Percentiles rank a stretch among this genome's conserved stretches.
Evolutionary conservation across 352 stramenopile genomes (phyloP).

Genomic region (Aphanomyces stellatus): DNA sequence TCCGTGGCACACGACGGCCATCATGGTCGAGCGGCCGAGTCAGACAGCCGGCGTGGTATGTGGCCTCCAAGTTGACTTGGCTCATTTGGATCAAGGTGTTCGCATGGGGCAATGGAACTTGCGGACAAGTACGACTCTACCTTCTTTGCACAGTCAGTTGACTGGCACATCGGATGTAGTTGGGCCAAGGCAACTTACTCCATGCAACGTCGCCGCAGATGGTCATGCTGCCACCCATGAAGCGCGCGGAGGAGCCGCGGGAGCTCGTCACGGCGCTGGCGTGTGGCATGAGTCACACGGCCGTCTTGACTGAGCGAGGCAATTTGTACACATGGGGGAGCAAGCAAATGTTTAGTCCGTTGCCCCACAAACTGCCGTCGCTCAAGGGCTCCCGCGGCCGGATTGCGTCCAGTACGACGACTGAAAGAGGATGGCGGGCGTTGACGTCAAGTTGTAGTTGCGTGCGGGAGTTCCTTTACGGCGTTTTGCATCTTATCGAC

Average conservation of each 20-base stretch:
- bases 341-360: conserved; percentile 34
- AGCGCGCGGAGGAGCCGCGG: conserved; percentile 27
- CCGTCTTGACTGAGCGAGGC: conserved; percentile 39
- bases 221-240: conserved; percentile 30
- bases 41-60: neutral
- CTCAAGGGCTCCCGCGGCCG: conserved; percentile 19
- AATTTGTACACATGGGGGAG: conserved; percentile 65
- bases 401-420: neutral
- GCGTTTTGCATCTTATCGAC: conserved; percentile 59
- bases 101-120: conserved; percentile 66
- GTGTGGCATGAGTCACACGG: conserved; percentile 61
- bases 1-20: conserved; percentile 62
- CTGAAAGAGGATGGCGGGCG: too few species aligned
- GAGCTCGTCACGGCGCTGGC: conserved; percentile 34
- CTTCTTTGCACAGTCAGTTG: neutral
- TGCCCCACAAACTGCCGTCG: conserved; percentile 31
- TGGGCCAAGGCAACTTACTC: conserved; percentile 37
- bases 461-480: conserved; percentile 64
- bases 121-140: conserved; percentile 33
- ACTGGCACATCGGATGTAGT: conserved; percentile 19
- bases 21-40: conserved; percentile 25
- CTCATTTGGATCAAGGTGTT: conserved; percentile 28
- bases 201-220: conserved; percentile 36
- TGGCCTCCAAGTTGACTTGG: neutral
- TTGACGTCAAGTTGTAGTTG: conserved; percentile 48